A percentile compares a stretch with the other conserved stretches of the same genome.
Evolutionary conservation across 441 rosid genomes (phyloP).

Genomic region (Daphne laureola): DNA sequence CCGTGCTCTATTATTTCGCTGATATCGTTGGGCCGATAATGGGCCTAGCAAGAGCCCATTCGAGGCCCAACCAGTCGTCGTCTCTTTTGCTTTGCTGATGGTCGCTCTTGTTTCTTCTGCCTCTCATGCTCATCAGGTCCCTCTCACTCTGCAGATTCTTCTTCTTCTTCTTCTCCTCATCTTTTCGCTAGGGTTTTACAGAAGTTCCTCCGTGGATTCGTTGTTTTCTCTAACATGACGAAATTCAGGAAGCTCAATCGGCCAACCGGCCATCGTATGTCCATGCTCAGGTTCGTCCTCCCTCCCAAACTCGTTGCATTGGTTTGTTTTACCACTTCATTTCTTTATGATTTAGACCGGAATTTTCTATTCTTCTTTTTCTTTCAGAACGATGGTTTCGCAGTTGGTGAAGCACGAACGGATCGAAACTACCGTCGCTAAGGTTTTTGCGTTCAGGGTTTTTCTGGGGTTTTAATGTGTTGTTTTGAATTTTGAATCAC

Average conservation of each 20-base stretch:
- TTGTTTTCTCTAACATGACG: constrained; percentile 36
- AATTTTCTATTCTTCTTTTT: background rate
- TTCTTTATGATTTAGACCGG: background rate
- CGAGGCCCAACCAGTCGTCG: background rate
- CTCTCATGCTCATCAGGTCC: no score
- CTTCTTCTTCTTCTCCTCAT: background rate
- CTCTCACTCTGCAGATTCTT: background rate
- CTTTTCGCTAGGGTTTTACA: constrained; percentile 13
- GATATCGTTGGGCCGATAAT: background rate
- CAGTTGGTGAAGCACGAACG: constrained; percentile 91
- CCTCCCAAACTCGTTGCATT: background rate
- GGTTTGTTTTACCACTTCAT: constrained; percentile 4
- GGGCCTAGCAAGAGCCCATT: background rate
- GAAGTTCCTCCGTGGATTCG: constrained; percentile 2
- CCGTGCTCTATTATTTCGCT: no score
- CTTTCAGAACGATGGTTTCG: constrained; percentile 75
- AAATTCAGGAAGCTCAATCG: constrained; percentile 78
- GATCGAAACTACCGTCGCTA: constrained; percentile 83
- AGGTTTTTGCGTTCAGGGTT: constrained; percentile 32
- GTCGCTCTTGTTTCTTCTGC: no score
- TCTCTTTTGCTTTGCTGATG: background rate
- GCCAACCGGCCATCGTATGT: constrained; percentile 67
- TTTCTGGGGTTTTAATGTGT: constrained; percentile 19
- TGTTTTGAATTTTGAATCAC: background rate
- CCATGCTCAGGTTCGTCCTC: constrained; percentile 65